Conservation (phyloP, 768 basidiomycete genomes). For the Antrodiella citrinella region DNA sequence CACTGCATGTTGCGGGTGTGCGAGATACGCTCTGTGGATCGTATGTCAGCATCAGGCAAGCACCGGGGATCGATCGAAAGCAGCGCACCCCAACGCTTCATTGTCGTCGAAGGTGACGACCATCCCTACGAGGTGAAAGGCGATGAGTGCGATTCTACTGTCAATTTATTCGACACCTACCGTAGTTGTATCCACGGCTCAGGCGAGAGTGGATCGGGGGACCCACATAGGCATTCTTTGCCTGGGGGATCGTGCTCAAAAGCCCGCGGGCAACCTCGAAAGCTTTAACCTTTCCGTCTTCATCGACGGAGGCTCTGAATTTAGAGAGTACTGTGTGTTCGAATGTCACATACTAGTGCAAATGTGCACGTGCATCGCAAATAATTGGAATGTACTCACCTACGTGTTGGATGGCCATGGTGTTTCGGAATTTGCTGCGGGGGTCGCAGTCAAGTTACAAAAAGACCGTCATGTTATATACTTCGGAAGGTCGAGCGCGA, state of each 20-base stretch:
- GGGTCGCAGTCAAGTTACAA: background rate
- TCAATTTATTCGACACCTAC: background rate
- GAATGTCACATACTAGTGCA: too few species aligned
- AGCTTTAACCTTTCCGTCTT: background rate
- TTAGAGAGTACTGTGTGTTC: background rate
- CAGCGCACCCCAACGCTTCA: background rate
- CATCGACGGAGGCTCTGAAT: background rate
- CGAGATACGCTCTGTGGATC: background rate
- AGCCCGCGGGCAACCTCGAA: background rate
- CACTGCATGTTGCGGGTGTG: background rate
- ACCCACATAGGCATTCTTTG: background rate
- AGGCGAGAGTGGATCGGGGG: background rate
- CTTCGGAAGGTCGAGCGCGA: background rate
- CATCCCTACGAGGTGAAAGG: background rate
- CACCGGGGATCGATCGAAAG: background rate
- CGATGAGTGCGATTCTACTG: too few species aligned
- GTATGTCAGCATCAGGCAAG: background rate
- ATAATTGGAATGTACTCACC: background rate
- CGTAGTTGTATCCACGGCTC: background rate
- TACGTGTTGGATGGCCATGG: background rate
- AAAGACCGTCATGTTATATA: background rate
- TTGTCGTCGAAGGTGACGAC: background rate
- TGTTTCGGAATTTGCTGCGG: background rate
- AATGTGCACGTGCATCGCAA: too few species aligned
- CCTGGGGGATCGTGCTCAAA: background rate